Percentiles rank a stretch among this genome's conserved stretches.
phyloP scores from a whole-genome alignment of 2,329 filamentous ascomycete species.

The Colletotrichum truncatum region DNA sequence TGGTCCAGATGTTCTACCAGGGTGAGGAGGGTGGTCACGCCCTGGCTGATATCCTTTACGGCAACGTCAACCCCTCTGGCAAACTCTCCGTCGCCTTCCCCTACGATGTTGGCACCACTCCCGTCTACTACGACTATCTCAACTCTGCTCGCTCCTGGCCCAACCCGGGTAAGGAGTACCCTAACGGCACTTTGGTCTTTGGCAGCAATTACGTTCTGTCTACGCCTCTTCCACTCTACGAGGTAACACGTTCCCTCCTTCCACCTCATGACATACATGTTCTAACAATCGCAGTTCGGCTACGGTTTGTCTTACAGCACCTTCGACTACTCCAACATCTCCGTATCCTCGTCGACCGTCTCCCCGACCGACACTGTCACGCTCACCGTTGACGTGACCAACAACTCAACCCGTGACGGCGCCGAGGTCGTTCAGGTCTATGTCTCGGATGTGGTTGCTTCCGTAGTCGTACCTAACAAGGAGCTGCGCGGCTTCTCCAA shows the following conservation, averaged over 20 bases:
- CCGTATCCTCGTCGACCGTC: slow-evolving; percentile 57
- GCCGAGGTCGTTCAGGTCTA: slow-evolving; percentile 76
- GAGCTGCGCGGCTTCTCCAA: slow-evolving; percentile 75
- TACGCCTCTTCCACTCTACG: slow-evolving; percentile 67
- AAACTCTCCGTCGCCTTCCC: slow-evolving; percentile 75
- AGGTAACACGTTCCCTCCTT: slow-evolving; percentile 32
- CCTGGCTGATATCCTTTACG: slow-evolving; percentile 72
- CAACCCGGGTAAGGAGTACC: slow-evolving; percentile 60
- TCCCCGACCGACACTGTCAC: slow-evolving; percentile 62
- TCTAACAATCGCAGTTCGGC: slow-evolving; percentile 59
- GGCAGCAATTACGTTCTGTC: slow-evolving; percentile 73
- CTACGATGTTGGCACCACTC: slow-evolving; percentile 71
- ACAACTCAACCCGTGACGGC: slow-evolving; percentile 65
- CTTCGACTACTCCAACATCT: slow-evolving; percentile 67
- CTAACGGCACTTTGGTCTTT: slow-evolving; percentile 70
- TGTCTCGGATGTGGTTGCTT: slow-evolving; percentile 68
- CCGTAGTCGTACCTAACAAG: slow-evolving; percentile 71
- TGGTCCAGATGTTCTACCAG: slow-evolving; percentile 80
- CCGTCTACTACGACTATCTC: slow-evolving; percentile 77
- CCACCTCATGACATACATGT: accelerated
- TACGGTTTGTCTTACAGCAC: slow-evolving; percentile 73
- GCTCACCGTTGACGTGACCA: slow-evolving; percentile 69
- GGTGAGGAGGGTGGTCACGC: slow-evolving; percentile 74
- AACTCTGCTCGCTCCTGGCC: slow-evolving; percentile 68
- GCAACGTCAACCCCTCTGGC: slow-evolving; percentile 71